These are phyloP conservation scores for Casuarina glauca DNA, from an alignment of 306 rosid genomes.

Conservation along the genomic window DNA sequence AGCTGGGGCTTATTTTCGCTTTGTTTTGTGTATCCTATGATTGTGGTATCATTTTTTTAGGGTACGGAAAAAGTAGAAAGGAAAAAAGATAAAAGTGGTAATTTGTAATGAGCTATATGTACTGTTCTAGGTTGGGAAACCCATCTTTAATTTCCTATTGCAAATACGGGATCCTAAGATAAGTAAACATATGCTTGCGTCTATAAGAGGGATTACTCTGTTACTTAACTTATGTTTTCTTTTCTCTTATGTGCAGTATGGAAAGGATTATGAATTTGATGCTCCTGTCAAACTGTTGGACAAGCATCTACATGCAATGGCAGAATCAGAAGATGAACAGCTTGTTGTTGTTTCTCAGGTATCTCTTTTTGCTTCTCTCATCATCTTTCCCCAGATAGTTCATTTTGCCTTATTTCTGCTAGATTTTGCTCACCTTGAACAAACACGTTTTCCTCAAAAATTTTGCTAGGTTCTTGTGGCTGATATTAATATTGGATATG, in stretches of 20 bases:
- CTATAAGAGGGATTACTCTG: slow-evolving; percentile 8
- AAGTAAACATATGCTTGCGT: neutral
- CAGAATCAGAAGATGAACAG: slow-evolving; percentile 85
- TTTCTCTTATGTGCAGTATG: slow-evolving; percentile 58
- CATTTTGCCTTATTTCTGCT: neutral
- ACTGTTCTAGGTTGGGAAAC: slow-evolving; percentile 8
- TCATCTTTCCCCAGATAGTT: slow-evolving; percentile 1
- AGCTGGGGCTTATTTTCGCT: neutral
- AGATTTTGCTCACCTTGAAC: slow-evolving; percentile 10
- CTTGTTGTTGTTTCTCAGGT: slow-evolving; percentile 96
- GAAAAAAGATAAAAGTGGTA: neutral
- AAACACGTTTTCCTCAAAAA: slow-evolving; percentile 18
- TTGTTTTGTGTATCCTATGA: neutral
- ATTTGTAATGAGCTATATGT: neutral
- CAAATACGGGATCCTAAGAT: slow-evolving; percentile 2
- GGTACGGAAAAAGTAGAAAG: neutral
- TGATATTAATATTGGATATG: slow-evolving; percentile 92
- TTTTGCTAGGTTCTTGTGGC: slow-evolving; percentile 86
- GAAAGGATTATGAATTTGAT: slow-evolving; percentile 89
- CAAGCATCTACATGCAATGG: slow-evolving; percentile 80
- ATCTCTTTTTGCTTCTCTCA: slow-evolving; percentile 17
- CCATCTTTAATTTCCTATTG: neutral
- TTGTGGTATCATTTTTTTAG: neutral
- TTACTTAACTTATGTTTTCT: slow-evolving; percentile 3
- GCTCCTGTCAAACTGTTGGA: slow-evolving; percentile 97